phyloP scores from a whole-genome alignment of 768 basidiomycete genomes.

The Mycena epipterygia region DNA sequence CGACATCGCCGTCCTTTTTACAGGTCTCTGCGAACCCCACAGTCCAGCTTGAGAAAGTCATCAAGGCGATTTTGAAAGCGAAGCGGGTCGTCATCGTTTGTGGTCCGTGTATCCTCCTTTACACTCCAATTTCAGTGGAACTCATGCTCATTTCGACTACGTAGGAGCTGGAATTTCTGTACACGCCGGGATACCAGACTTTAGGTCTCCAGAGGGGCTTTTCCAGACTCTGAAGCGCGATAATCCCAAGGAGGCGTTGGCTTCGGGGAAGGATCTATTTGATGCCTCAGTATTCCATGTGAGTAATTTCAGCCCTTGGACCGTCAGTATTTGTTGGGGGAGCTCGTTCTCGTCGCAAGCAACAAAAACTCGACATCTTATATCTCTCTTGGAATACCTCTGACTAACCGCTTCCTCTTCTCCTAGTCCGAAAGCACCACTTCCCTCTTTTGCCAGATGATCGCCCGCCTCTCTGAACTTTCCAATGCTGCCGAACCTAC shows the following conservation, averaged over 20 bases:
- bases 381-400: background rate
- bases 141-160: conserved; percentile 8
- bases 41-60: conserved; percentile 64
- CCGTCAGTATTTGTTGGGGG: background rate
- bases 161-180: conserved; percentile 92
- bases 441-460: conserved; percentile 89
- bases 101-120: conserved; percentile 64
- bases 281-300: conserved; percentile 93
- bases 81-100: conserved; percentile 89
- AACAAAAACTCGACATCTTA: background rate
- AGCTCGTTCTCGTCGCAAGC: background rate
- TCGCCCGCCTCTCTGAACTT: conserved; percentile 82
- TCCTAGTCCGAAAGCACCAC: conserved; percentile 80
- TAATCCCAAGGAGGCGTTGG: conserved; percentile 78
- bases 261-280: conserved; percentile 89
- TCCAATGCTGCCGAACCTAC: conserved; percentile 83
- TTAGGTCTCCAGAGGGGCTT: conserved; percentile 84
- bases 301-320: conserved; percentile 43
- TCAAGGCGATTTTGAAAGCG: conserved; percentile 82
- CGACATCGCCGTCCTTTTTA: conserved; percentile 70
- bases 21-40: conserved; percentile 58
- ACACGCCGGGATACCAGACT: conserved; percentile 91
- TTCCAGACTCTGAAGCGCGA: conserved; percentile 85
- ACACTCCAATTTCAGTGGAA: background rate
- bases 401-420: conserved; percentile 11